Evolutionary conservation across 2,329 filamentous ascomycete genomes (phyloP), one percentile per base, ranked within the genome.

Genomic region (Epichloe coenophiala): DNA sequence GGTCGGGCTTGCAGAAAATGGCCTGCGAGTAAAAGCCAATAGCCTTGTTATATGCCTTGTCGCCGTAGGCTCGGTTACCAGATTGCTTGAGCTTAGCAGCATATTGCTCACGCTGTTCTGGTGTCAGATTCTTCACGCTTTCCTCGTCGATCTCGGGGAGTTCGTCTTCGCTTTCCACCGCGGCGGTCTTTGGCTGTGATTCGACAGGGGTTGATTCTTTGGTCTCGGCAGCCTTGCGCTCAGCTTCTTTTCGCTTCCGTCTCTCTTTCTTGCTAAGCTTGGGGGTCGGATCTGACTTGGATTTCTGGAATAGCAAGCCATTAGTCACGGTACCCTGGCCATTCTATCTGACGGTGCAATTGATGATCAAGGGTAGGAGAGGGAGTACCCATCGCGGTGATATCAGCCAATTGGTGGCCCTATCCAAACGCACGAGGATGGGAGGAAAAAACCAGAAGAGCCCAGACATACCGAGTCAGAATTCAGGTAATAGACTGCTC

Each of bases 1-100:
- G 89, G 63, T 98, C 93, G 52, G 90, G 85, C 73, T 93, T 95
- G 84, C 93, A 97, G 48, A 97, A 74, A 61, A 98, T 95, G 47
- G 93, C 93, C 72, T 95, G 88, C 58, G 87, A 87, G 71, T 98
- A 98, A 37, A 98, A 81, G 4, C 90, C 86, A 64, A 98, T 98
- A 58, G 93, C 93, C 61, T 81, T 83, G 70, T 88, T 84, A 71
- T 96, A 96, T 63, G 95, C 86, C 72, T 96, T 97, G 59, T 83
- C 82, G 54, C 88, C 89, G 63, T 96, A 98, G 7, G 93, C 88
- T 71, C 93, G 94, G 77, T 98, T 98, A 54, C 93, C 93, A 31
- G 87, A 86, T 54, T 87, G 88, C 76, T 98, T 98, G 59, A 98
- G 75, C 73, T 95, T 94, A 52, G 82, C 83, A 36, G 93, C 89